Base-by-base conservation (phyloP, 805 yeast species). In the Kodamaea hsintzibuensis region DNA sequence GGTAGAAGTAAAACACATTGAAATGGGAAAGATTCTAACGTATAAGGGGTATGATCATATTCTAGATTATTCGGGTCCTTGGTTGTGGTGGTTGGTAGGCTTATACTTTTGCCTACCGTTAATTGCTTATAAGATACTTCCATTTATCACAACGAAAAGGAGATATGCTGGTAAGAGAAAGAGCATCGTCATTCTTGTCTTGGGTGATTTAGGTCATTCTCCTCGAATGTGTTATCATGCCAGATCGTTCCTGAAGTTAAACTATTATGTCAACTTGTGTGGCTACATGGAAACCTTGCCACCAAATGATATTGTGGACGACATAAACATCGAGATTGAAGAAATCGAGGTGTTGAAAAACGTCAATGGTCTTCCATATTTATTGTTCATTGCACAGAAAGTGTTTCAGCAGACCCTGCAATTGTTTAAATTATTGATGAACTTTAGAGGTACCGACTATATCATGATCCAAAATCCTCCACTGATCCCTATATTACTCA, bases 211-310 rank as follows among this genome's bases (percentile, higher is more conserved):
- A 51, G 97, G 97, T 12, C 96, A 91, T 65, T 92, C 98, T 0
- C 99, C 99, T 6, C 78, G 99, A 55, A 95, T 93, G 88, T 81
- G 86, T 60, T 89, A 93, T 70, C 99, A 95, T 67, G 96, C 96
- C 0, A 72, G 78, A 54, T 86, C 93, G 52, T 84, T 95, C 61
- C 80, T 88, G n/a, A 68, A 77, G 33, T 69, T 74, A 14, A 95
- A 91, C 0, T 88, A 85, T 68, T 74, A 77, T 46, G 98, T 95
- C 3, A 89, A 87, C 54, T 68, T 95, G 35, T 88, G 96, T 67
- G 99, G 99, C 0, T 93, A 92, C 61, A 58, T 85, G 0, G 88
- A 85, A 52, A 80, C 83, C 33, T 65, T 69, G 7, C 76, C 87
- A 1, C 83, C 91, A 0, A 57, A 59, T 6, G 82, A 76, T 37